Base-by-base conservation (phyloP, 129 eudicot species). In the Kitagawia praeruptora region DNA sequence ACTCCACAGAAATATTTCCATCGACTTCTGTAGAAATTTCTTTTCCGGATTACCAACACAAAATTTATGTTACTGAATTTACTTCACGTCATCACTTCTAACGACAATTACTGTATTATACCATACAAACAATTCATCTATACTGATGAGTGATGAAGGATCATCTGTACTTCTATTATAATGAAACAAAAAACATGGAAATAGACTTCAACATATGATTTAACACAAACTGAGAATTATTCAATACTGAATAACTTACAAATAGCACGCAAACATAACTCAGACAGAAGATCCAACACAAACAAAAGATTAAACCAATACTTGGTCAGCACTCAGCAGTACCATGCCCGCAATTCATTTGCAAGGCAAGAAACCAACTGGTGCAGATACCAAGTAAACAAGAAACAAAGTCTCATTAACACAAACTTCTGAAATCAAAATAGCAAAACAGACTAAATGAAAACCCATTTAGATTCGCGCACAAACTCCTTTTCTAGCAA, bases 391-490 rank as follows among this genome's bases (percentile, higher is more conserved):
- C 38, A 4, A 73, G 51, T n/a, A 78, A 61, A 63, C 74, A 39
- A 39, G 73, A 40, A 56, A 61, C 70, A 34, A 34, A 0, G 27
- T 21, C 6, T 19, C 27, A 54, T 1, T 21, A 9, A 9, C 1
- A 61, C 37, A 25, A 9, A 61, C 34, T n/a, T 61, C 27, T 8
- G 0, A 61, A 25, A 61, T 10, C 12, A 61, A 0, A 11, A 25
- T 0, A 31, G 23, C 41, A 31, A 67, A 34, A 67, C 73, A 67
- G 13, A 67, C 73, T 14, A 28, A 70, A 69, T 16, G 42, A 82
- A 87, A 83, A 66, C 87, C 88, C 42, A 9, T 79, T 91, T 88
- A 92, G 97, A 89, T 89, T 92, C 97, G 83, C 93, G 95, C 97
- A 92, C 97, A 92, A 89, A 89, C 95, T 34, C 84, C 88, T 87